Evolutionary conservation across 495 filamentous ascomycete species (phyloP).

Genomic region (Talaromyces ruber): DNA sequence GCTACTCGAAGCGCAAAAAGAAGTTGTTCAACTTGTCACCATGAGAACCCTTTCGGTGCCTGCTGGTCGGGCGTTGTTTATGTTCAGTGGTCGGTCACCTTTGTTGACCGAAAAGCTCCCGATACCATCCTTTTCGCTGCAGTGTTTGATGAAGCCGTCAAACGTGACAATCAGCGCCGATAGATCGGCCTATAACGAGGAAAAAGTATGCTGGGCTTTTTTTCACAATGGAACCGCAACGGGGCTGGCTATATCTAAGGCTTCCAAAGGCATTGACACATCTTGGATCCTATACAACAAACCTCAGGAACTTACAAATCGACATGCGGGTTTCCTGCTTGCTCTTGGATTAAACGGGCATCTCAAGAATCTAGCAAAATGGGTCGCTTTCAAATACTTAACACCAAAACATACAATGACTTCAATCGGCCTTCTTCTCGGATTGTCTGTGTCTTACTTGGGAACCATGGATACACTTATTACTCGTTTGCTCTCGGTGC

Average conservation of each 20-base stretch:
- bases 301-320: slow-evolving; percentile 80
- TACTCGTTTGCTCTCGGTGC: slow-evolving; percentile 91
- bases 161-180: slow-evolving; percentile 87
- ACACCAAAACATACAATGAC: slow-evolving; percentile 99
- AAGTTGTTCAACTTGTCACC: slow-evolving; percentile 73
- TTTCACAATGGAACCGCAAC: slow-evolving; percentile 93
- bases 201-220: slow-evolving; percentile 96
- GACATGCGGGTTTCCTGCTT: slow-evolving; percentile 88
- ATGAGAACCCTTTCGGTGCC: slow-evolving; percentile 82
- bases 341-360: slow-evolving; percentile 94
- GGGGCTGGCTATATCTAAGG: slow-evolving; percentile 79
- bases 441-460: slow-evolving; percentile 84
- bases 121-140: slow-evolving; percentile 78
- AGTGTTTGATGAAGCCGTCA: slow-evolving; percentile 81
- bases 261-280: slow-evolving; percentile 90
- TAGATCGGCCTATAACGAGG: slow-evolving; percentile 72
- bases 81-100: slow-evolving; percentile 74
- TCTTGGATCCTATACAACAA: slow-evolving; percentile 99
- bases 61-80: slow-evolving; percentile 72
- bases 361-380: slow-evolving; percentile 85
- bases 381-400: slow-evolving; percentile 97
- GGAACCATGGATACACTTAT: slow-evolving; percentile 96
- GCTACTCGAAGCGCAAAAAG: slow-evolving; percentile 89
- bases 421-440: slow-evolving; percentile 87
- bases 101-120: slow-evolving; percentile 84